phyloP scores from a whole-genome alignment of 495 filamentous ascomycete species.

The Aspergillus indologenus region DNA sequence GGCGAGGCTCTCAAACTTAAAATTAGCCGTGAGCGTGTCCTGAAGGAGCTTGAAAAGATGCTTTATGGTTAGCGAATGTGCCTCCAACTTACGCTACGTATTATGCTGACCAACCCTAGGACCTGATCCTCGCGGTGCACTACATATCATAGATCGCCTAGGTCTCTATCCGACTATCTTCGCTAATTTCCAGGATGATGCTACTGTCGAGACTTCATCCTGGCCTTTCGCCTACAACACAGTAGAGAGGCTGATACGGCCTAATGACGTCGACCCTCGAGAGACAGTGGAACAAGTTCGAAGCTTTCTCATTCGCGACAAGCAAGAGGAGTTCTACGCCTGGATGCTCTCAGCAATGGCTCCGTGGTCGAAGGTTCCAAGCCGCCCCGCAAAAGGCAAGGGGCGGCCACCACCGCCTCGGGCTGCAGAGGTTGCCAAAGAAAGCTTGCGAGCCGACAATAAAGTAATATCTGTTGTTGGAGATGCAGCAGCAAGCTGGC shows the following conservation, averaged over 20 bases:
- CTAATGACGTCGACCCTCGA: slow-evolving; percentile 6
- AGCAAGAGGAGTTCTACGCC: slow-evolving; percentile 61
- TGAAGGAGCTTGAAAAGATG: slow-evolving; percentile 86
- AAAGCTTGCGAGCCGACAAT: slow-evolving; percentile 77
- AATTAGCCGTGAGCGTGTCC: slow-evolving; percentile 87
- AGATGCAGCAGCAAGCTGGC: slow-evolving; percentile 55
- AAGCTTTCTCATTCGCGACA: slow-evolving; percentile 52
- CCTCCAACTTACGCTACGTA: slow-evolving; percentile 2
- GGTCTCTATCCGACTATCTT: slow-evolving; percentile 80
- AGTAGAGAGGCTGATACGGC: slow-evolving; percentile 30
- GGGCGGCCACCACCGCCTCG: slow-evolving; percentile 48
- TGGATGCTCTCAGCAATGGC: slow-evolving; percentile 74
- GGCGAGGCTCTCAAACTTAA: slow-evolving; percentile 75
- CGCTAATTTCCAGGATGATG: slow-evolving; percentile 44
- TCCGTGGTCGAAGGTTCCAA: slow-evolving; percentile 67
- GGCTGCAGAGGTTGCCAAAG: slow-evolving; percentile 58
- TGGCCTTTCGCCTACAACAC: slow-evolving; percentile 42
- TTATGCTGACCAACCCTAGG: slow-evolving; percentile 39
- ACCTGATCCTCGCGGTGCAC: slow-evolving; percentile 62
- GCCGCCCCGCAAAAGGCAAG: slow-evolving; percentile 38
- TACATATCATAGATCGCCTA: slow-evolving; percentile 71
- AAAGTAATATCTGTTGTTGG: slow-evolving; percentile 65
- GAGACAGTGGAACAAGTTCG: slow-evolving; percentile 29
- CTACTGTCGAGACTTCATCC: slow-evolving; percentile 43
- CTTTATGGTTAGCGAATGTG: slow-evolving; percentile 57